phyloP scores from a whole-genome alignment of 2,329 filamentous ascomycete species.

The Penicillium verrucosum region DNA sequence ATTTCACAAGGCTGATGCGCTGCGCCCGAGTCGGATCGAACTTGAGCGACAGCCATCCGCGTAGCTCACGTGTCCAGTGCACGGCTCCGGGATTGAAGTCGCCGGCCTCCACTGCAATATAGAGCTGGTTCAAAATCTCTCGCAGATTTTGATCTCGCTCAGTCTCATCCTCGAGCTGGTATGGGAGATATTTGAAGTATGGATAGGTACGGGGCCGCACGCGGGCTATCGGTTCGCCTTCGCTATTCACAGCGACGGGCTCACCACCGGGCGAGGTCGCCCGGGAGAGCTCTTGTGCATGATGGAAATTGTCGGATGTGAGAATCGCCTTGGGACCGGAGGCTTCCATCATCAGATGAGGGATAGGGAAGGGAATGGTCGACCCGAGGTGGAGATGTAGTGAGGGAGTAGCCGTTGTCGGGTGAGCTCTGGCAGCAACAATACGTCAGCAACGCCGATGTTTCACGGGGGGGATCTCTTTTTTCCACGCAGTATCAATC shows the following conservation, averaged over 20 bases:
- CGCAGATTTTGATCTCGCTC: slow-evolving; percentile 75
- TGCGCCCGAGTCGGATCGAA: slow-evolving; percentile 89
- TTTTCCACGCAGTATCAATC: neutral
- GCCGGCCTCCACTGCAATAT: slow-evolving; percentile 84
- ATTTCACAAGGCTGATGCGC: slow-evolving; percentile 75
- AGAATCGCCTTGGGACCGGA: slow-evolving; percentile 33
- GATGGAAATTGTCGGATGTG: slow-evolving; percentile 38
- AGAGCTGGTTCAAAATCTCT: slow-evolving; percentile 89
- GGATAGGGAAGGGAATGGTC: slow-evolving; percentile 16
- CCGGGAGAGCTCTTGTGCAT: slow-evolving; percentile 70
- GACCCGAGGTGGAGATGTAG: slow-evolving; percentile 19
- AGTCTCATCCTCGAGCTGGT: slow-evolving; percentile 74
- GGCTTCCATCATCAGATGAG: slow-evolving; percentile 36
- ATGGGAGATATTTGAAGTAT: slow-evolving; percentile 88
- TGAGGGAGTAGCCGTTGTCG: slow-evolving; percentile 21
- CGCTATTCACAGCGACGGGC: slow-evolving; percentile 49
- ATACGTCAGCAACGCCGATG: slow-evolving; percentile 24
- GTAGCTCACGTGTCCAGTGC: slow-evolving; percentile 95
- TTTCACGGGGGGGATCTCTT: neutral
- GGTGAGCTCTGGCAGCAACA: slow-evolving; percentile 25
- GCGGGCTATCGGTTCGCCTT: slow-evolving; percentile 63
- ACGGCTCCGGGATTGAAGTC: slow-evolving; percentile 91
- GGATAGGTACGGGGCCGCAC: slow-evolving; percentile 80
- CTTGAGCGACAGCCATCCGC: slow-evolving; percentile 93
- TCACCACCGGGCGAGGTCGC: slow-evolving; percentile 75